Percentiles rank a stretch among this genome's conserved stretches.
phyloP scores from a whole-genome alignment of 768 basidiomycete genomes.

The Podaxis pistillaris region DNA sequence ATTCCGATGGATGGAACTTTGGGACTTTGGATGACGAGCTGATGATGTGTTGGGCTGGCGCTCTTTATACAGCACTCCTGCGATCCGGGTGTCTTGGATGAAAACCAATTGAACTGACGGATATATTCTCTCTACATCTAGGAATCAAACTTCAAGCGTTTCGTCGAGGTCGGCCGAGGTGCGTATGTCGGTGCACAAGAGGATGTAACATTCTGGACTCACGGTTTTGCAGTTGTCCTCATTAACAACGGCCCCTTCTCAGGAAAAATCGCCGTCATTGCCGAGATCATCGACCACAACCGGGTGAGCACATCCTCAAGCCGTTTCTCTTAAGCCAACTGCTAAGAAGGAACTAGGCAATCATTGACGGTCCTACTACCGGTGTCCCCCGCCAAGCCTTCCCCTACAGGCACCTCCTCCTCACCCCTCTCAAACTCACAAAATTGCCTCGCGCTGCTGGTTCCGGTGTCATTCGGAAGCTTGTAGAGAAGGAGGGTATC shows the following conservation, averaged over 20 bases:
- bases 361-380: constrained; percentile 92
- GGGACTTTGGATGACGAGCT: constrained; percentile 7
- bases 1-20: constrained; percentile 11
- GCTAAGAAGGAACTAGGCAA: constrained; percentile 54
- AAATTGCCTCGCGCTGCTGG: constrained; percentile 88
- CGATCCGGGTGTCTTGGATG: neutral
- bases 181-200: constrained; percentile 19
- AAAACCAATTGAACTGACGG: neutral
- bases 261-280: constrained; percentile 92
- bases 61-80: neutral
- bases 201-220: neutral
- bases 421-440: constrained; percentile 82
- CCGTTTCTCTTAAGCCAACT: neutral
- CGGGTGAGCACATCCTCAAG: constrained; percentile 57
- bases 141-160: constrained; percentile 92
- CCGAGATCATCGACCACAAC: constrained; percentile 99
- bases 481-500: constrained; percentile 80
- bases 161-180: constrained; percentile 98
- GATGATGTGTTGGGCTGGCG: neutral
- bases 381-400: constrained; percentile 89
- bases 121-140: constrained; percentile 24
- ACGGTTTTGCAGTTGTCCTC: constrained; percentile 71
- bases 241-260: constrained; percentile 82
- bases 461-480: constrained; percentile 78
- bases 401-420: constrained; percentile 89